Base-by-base conservation (phyloP, 805 yeast genomes). In the Ogataea salicorniae region DNA sequence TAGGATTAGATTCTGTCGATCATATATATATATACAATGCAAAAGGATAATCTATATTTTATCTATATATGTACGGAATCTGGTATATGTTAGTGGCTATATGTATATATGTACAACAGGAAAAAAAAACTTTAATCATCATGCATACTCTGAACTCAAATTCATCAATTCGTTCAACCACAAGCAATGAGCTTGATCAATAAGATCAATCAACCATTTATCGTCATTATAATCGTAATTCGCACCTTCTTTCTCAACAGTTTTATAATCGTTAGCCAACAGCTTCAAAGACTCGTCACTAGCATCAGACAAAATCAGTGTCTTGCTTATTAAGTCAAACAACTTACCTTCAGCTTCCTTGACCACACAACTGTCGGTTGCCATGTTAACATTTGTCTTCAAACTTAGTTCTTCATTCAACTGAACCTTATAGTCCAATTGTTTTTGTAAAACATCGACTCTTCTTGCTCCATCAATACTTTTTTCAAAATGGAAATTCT, bases 401-500 rank as follows among this genome's bases (percentile, higher is more conserved):
- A 33, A 49, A 22, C 8, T 42, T 29, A 26, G 39, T 31, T 20
- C 37, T 22, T 13, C 39, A n/a, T 7, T 41, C 18, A 41, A 16
- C 18, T 46, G 31, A 17, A 55, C 18, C 34, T 55, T 51, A 35
- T 51, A 50, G 15, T 54, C 45, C 7, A 59, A 34, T 39, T 50
- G 51, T 22, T 50, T 54, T 11, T 51, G 33, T 9, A 58, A 20
- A 3, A 54, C 48, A 46, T 59, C 61, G 9, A 44, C 31, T 33
- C 61, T 46, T 37, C 60, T 39, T 42, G 46, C 41, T 14, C 43
- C 43, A 29, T 53, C 58, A 26, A 59, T 49, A 3, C 60, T 51
- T 11, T 49, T 37, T 3, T 29, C 38, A 20, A 51, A 42, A 41
- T 57, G 58, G 41, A 51, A 49, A 17, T 51, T 40, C 8, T 56